Conservation (phyloP, 106 monocot species). For the Narthecium ossifragum region DNA sequence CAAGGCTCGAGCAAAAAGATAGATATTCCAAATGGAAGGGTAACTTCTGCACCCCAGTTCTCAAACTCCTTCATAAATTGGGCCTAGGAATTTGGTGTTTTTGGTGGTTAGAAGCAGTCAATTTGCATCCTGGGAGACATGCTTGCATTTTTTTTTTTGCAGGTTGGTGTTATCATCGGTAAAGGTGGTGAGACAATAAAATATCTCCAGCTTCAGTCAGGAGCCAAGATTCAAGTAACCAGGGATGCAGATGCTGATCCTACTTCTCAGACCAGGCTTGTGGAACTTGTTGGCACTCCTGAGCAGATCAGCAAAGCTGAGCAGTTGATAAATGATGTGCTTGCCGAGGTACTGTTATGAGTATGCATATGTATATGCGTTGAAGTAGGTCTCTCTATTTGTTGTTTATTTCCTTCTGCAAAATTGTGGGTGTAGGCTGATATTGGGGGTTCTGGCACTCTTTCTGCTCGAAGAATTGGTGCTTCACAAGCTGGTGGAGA, state of each 20-base stretch:
- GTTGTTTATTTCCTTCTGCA: neutral
- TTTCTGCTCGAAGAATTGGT: conserved; percentile 28
- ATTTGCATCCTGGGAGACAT: neutral
- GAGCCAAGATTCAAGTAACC: conserved; percentile 88
- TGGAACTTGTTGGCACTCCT: conserved; percentile 73
- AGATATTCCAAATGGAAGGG: conserved; percentile 83
- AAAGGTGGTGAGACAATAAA: conserved; percentile 89
- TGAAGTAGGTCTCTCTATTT: neutral
- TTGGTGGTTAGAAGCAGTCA: neutral
- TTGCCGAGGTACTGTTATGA: conserved; percentile 39
- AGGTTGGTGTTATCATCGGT: conserved; percentile 96
- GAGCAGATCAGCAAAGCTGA: conserved; percentile 84
- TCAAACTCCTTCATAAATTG: neutral
- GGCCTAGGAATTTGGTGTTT: no score
- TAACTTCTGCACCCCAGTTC: conserved; percentile 2
- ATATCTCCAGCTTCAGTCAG: conserved; percentile 75
- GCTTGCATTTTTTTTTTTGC: neutral
- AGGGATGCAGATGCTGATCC: conserved; percentile 77
- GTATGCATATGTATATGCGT: neutral
- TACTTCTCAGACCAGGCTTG: conserved; percentile 44
- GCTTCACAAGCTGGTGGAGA: conserved; percentile 40
- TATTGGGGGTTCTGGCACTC: conserved; percentile 51
- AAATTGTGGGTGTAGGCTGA: conserved; percentile 48
- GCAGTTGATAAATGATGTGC: conserved; percentile 70
- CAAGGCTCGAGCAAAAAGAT: conserved; percentile 75